Conservation (phyloP, 2,329 filamentous ascomycete genomes). For the Ascochyta clinopodiicola region DNA sequence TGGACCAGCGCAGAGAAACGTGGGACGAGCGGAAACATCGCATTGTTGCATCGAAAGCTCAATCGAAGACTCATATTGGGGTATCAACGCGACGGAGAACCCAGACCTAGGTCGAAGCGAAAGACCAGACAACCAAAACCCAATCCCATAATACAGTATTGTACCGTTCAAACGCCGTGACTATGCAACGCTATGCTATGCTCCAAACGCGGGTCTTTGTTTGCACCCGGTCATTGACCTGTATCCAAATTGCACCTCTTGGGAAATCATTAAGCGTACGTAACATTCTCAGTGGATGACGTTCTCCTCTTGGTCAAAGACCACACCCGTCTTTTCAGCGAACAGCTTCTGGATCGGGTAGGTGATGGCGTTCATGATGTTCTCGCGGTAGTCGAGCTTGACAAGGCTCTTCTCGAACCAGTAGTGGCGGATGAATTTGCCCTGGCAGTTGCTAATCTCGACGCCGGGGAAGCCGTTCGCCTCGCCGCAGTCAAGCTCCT, state of each 20-base stretch:
- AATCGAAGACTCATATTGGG: conserved; percentile 26
- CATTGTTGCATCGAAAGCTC: background rate
- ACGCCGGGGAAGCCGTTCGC: conserved; percentile 49
- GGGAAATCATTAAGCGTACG: conserved; percentile 46
- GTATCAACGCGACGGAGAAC: conserved; percentile 32
- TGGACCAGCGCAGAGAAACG: background rate
- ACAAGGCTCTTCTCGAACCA: conserved; percentile 47
- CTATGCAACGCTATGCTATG: conserved; percentile 34
- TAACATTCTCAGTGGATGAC: conserved; percentile 34
- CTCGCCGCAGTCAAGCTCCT: conserved; percentile 48
- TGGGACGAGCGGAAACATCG: background rate
- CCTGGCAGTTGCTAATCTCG: conserved; percentile 43
- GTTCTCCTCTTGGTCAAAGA: conserved; percentile 40
- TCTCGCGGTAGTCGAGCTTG: conserved; percentile 44
- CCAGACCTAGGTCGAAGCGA: conserved; percentile 21
- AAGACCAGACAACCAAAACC: conserved; percentile 8
- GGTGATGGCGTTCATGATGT: conserved; percentile 48
- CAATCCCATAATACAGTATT: conserved; percentile 7
- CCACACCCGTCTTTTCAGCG: conserved; percentile 38
- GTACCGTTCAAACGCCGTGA: conserved; percentile 23
- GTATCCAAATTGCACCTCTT: conserved; percentile 36
- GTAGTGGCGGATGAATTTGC: conserved; percentile 47
- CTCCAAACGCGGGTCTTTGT: conserved; percentile 39
- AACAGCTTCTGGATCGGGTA: conserved; percentile 45
- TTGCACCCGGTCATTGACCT: conserved; percentile 28